These are phyloP conservation scores for Pterocarpus santalinus DNA, from an alignment of 306 rosid species.

Conservation along the genomic window DNA sequence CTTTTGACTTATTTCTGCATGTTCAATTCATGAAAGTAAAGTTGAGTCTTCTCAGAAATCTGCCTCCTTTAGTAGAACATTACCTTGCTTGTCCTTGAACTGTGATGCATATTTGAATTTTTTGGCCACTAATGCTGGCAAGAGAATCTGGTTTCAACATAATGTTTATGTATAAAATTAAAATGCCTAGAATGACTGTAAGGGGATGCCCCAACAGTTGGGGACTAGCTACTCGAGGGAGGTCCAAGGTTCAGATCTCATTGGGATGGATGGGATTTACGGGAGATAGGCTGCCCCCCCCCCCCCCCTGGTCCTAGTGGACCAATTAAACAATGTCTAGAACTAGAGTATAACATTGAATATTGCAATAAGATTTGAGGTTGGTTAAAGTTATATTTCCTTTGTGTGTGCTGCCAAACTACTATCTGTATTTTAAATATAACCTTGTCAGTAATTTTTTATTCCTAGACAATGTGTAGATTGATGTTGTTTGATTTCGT, in stretches of 20 bases:
- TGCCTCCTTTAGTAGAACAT: conserved; percentile 8
- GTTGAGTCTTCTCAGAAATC: conserved; percentile 10
- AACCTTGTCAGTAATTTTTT: conserved; percentile 1
- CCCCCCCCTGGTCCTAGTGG: background rate
- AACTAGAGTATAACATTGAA: conserved; percentile 2
- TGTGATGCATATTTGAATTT: background rate
- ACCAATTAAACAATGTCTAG: background rate
- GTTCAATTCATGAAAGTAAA: conserved; percentile 41
- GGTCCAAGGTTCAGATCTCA: conserved; percentile 14
- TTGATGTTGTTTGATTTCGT: conserved; percentile 9
- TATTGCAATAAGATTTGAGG: conserved; percentile 22
- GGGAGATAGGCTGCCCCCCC: background rate
- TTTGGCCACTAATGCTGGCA: background rate
- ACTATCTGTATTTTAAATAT: background rate
- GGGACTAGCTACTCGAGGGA: background rate
- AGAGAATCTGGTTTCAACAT: background rate
- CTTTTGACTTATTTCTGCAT: conserved; percentile 54
- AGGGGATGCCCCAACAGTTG: background rate
- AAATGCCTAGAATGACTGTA: background rate
- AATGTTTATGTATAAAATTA: background rate
- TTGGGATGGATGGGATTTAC: background rate
- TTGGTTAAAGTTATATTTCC: background rate
- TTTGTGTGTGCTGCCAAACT: background rate
- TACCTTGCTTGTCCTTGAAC: conserved; percentile 1
- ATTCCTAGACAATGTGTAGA: conserved; percentile 17